These are phyloP conservation scores for Polygonum aviculare DNA, from an alignment of 148 eudicot genomes.

Conservation along the genomic window DNA sequence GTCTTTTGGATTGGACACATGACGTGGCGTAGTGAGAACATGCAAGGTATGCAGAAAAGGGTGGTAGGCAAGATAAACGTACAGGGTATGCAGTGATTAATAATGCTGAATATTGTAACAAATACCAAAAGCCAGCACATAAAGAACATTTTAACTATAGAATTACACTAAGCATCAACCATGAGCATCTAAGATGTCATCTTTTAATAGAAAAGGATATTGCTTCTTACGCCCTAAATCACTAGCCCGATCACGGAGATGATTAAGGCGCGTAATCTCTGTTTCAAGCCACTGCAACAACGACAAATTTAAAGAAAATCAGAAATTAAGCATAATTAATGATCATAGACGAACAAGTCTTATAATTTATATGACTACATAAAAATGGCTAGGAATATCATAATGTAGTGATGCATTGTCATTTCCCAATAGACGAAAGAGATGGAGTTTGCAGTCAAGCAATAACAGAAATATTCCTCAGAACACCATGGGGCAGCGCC, in stretches of 20 bases:
- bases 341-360: not conserved
- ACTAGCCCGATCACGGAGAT: slow-evolving; percentile 98
- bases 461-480: not conserved
- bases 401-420: not conserved
- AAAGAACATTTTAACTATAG: not conserved
- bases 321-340: not conserved
- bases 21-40: not conserved
- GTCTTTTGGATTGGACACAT: not conserved
- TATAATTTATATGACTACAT: not conserved
- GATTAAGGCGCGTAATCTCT: slow-evolving; percentile 63
- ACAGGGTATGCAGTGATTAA: not conserved
- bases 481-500: not conserved
- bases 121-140: not conserved
- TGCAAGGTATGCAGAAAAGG: not conserved
- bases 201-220: slow-evolving; percentile 60
- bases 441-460: not conserved
- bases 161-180: not conserved
- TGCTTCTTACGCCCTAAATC: slow-evolving; percentile 82
- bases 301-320: slow-evolving; percentile 6
- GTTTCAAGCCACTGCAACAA: slow-evolving; percentile 85
- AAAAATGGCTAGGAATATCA: not conserved
- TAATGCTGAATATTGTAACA: not conserved
- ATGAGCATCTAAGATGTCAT: not conserved
- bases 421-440: not conserved
- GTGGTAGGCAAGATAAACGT: not conserved